phyloP scores from a whole-genome alignment of 805 yeast species.

The Sugiyamaella chiloensis region DNA sequence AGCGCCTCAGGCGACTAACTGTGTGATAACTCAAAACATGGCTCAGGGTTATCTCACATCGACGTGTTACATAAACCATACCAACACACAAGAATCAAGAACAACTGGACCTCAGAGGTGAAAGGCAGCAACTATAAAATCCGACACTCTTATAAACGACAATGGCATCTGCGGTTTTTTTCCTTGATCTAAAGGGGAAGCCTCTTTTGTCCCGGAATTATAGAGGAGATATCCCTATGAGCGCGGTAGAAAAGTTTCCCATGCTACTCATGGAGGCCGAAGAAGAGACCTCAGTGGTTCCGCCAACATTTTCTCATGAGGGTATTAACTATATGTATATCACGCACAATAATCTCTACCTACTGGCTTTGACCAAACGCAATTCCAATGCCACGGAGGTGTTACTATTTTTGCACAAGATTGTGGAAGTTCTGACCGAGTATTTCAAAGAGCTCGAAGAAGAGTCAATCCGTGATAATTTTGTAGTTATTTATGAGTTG shows the following conservation, averaged over 20 bases:
- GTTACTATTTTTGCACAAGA: constrained; percentile 52
- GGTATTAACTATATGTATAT: constrained; percentile 58
- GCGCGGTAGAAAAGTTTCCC: constrained; percentile 61
- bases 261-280: constrained; percentile 44
- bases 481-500: constrained; percentile 72
- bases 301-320: constrained; percentile 46
- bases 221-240: constrained; percentile 62
- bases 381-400: constrained; percentile 53
- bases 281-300: constrained; percentile 35
- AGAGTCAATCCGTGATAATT: constrained; percentile 67
- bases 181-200: constrained; percentile 65
- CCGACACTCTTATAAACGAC: too few relatives aligned
- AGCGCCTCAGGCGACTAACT: too few relatives aligned
- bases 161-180: constrained; percentile 71
- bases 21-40: too few relatives aligned
- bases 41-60: too few relatives aligned
- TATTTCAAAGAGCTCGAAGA: constrained; percentile 50
- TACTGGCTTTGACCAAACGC: constrained; percentile 33
- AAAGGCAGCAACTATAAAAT: too few relatives aligned
- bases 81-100: too few relatives aligned
- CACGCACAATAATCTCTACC: constrained; percentile 47
- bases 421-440: constrained; percentile 42
- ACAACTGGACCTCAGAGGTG: too few relatives aligned
- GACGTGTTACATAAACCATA: too few relatives aligned
- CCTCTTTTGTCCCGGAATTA: constrained; percentile 67